phyloP scores from a whole-genome alignment of 768 basidiomycete genomes.

The Panaeolus papilionaceus region DNA sequence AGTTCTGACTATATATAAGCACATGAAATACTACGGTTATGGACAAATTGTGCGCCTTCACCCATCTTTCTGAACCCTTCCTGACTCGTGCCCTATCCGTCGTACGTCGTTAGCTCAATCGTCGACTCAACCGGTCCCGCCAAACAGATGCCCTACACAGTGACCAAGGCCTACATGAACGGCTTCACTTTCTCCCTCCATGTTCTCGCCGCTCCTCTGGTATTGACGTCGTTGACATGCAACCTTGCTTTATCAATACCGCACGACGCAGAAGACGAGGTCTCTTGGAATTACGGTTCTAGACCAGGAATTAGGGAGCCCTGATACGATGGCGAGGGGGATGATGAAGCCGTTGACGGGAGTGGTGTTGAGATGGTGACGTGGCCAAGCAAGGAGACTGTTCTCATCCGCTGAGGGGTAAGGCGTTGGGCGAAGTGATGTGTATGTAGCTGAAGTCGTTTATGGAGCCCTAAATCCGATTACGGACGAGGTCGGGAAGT shows the following conservation, averaged over 20 bases:
- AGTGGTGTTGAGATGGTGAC: slow-evolving; percentile 34
- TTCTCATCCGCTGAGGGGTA: slow-evolving; percentile 33
- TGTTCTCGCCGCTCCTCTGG: slow-evolving; percentile 30
- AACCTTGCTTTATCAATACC: slow-evolving; percentile 35
- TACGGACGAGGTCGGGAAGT: slow-evolving; percentile 32
- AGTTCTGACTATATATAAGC: slow-evolving; percentile 34
- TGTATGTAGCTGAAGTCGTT: background rate
- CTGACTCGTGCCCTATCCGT: slow-evolving; percentile 26
- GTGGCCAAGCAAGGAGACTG: slow-evolving; percentile 30
- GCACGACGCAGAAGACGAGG: slow-evolving; percentile 34
- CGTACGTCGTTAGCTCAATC: slow-evolving; percentile 37
- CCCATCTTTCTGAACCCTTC: slow-evolving; percentile 16
- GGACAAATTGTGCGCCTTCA: no score
- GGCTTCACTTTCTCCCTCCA: slow-evolving; percentile 38
- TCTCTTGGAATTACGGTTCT: slow-evolving; percentile 26
- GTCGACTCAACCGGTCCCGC: slow-evolving; percentile 35
- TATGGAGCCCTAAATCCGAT: slow-evolving; percentile 33
- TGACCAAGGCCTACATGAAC: slow-evolving; percentile 40
- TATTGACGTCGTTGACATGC: slow-evolving; percentile 30
- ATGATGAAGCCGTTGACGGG: slow-evolving; percentile 34
- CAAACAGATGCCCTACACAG: slow-evolving; percentile 40
- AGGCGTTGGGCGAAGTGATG: background rate
- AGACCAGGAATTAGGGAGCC: slow-evolving; percentile 25
- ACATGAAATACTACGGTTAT: slow-evolving; percentile 35
- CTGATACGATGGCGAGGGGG: slow-evolving; percentile 29